Evolutionary conservation across 2,329 filamentous ascomycete species (phyloP).

Genomic region (Colletotrichum brevisporum): DNA sequence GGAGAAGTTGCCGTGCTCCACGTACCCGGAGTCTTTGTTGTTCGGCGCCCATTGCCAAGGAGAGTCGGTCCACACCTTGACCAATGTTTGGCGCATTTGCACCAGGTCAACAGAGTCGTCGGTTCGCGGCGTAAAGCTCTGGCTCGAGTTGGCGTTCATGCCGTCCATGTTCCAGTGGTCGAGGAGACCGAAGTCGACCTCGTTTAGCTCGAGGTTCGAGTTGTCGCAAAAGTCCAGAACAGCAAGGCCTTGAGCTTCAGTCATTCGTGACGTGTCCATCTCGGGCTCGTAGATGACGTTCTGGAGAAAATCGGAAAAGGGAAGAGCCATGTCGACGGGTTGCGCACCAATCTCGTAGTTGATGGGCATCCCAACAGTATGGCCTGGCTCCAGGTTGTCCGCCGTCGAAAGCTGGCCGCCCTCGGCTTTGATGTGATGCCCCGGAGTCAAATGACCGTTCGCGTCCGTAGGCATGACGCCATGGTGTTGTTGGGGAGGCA

Average conservation of each 20-base stretch:
- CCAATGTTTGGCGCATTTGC: slow-evolving; percentile 62
- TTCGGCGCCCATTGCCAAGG: slow-evolving; percentile 66
- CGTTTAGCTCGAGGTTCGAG: slow-evolving; percentile 64
- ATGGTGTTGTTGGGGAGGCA: slow-evolving; percentile 40
- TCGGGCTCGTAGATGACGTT: slow-evolving; percentile 65
- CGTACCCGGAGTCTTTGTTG: slow-evolving; percentile 59
- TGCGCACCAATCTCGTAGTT: slow-evolving; percentile 37
- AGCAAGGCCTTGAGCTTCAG: slow-evolving; percentile 57
- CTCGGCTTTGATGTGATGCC: slow-evolving; percentile 49
- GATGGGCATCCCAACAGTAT: slow-evolving; percentile 28
- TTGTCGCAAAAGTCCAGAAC: slow-evolving; percentile 67
- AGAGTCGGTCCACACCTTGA: slow-evolving; percentile 64
- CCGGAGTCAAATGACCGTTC: slow-evolving; percentile 46
- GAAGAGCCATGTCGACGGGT: slow-evolving; percentile 44
- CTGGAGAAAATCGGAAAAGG: slow-evolving; percentile 66
- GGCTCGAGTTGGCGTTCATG: slow-evolving; percentile 46
- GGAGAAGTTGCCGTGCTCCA: slow-evolving; percentile 61
- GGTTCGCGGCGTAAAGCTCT: slow-evolving; percentile 46
- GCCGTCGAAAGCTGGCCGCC: slow-evolving; percentile 53
- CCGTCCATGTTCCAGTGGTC: slow-evolving; percentile 64
- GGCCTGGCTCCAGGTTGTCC: slow-evolving; percentile 50
- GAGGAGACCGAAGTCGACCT: slow-evolving; percentile 65
- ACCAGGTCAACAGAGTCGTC: slow-evolving; percentile 59
- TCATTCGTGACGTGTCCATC: slow-evolving; percentile 50
- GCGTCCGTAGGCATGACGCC: slow-evolving; percentile 43